Base-by-base conservation (phyloP, 345 rosid species). In the Anacardium occidentale region DNA sequence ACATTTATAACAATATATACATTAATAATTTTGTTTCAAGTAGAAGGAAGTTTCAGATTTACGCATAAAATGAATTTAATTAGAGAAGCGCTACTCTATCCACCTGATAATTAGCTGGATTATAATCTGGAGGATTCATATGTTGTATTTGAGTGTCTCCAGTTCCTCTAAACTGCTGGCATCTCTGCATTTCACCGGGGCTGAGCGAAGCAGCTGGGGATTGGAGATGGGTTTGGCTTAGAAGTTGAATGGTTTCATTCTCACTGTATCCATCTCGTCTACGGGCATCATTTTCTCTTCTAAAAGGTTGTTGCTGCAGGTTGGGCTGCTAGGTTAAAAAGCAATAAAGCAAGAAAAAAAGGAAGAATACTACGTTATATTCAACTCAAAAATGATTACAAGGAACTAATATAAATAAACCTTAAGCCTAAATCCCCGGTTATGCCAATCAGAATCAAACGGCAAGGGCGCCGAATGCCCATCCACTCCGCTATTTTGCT, bases 141-240 rank as follows among this genome's bases (percentile, higher is more conserved):
- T 80, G 87, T 45, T 76, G 64, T 77, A 78, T 64, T 48, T 76
- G 83, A 25, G 56, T 22, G n/a, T 78, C 84, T 54, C 72, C 84
- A 29, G 71, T 59, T 68, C 79, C 75, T 69, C 84, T 81, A 52
- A 66, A 57, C 44, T 78, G 84, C n/a, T 78, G 83, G 56, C 75
- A 83, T 79, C 78, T 69, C 50, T 72, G 86, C 74, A 77, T 64
- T 22, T 80, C 84, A 40, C 25, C 64, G 17, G 79, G 64, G 71
- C 66, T 58, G n/a, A 64, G 8, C 3, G 84, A 76, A 34, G 55
- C 42, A 37, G 8, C 81, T 10, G 84, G 88, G 37, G 90, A 82
- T 62, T 83, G 84, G 66, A 88, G 80, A 50, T 83, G 87, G 14
- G 87, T 78, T 76, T 83, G 92, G 81, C 85, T 85, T 37, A 85